Evolutionary conservation across 75 land plant genomes (phyloP).

Genomic region (Picea glauca): DNA sequence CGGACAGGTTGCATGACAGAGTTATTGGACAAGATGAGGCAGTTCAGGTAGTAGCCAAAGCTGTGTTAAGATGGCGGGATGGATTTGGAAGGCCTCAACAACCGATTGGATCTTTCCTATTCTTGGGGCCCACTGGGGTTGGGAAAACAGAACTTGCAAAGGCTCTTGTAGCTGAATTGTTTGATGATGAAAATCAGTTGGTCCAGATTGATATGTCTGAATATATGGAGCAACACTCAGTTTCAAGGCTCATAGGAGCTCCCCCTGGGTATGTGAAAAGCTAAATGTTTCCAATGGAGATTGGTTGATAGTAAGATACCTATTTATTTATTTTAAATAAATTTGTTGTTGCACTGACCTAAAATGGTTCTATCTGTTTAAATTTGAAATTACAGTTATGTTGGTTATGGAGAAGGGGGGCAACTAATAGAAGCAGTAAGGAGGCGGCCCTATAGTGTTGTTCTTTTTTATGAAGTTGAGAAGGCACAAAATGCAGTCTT

Average conservation of each 20-base stretch:
- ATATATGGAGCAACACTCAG: constrained; percentile 80
- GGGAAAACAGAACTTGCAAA: constrained; percentile 98
- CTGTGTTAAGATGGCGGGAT: constrained; percentile 85
- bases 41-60: constrained; percentile 81
- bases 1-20: constrained; percentile 72
- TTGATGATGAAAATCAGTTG: constrained; percentile 89
- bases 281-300: neutral
- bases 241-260: constrained; percentile 76
- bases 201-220: constrained; percentile 82
- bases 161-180: constrained; percentile 92
- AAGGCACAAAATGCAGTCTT: constrained; percentile 80
- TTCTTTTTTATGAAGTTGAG: constrained; percentile 75
- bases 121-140: constrained; percentile 97
- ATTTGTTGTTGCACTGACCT: neutral
- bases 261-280: constrained; percentile 79
- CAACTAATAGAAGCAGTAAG: constrained; percentile 73
- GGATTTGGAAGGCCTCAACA: constrained; percentile 92
- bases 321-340: neutral
- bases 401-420: constrained; percentile 78
- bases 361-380: too few relatives aligned
- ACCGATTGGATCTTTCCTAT: constrained; percentile 91
- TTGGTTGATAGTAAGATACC: neutral
- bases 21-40: constrained; percentile 96
- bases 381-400: constrained; percentile 25
- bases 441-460: constrained; percentile 64